phyloP scores from a whole-genome alignment of 2,329 filamentous ascomycete genomes.

The Aschersonia sp. region DNA sequence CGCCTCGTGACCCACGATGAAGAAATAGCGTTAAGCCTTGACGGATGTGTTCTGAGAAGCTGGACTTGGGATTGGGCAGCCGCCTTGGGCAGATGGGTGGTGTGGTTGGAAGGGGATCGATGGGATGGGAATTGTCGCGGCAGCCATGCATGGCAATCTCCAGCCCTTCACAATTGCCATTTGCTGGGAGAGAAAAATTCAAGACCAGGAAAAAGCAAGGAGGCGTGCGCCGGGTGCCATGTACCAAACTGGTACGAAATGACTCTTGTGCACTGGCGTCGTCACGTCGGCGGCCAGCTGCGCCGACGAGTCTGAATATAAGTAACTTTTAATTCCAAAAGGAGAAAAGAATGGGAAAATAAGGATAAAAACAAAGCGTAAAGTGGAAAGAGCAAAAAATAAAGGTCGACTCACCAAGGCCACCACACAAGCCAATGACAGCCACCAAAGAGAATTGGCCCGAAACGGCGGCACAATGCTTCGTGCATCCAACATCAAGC shows the following conservation, averaged over 20 bases:
- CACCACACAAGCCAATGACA: not conserved
- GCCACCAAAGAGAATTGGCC: not conserved
- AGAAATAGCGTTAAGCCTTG: too few species aligned
- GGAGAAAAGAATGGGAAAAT: not conserved
- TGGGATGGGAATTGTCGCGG: not conserved
- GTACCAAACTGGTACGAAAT: not conserved
- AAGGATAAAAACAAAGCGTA: not conserved
- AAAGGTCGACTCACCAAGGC: not conserved
- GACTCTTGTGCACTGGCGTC: not conserved
- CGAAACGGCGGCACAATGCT: conserved; percentile 1
- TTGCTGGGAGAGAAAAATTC: not conserved
- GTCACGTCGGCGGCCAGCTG: not conserved
- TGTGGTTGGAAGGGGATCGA: not conserved
- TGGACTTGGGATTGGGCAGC: too few species aligned
- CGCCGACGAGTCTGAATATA: too few species aligned
- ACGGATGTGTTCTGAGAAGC: too few species aligned
- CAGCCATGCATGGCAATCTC: not conserved
- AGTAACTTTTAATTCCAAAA: not conserved
- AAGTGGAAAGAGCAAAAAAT: not conserved
- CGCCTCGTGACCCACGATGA: not conserved
- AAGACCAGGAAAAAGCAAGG: not conserved
- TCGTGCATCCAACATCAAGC: not conserved
- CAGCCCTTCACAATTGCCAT: not conserved
- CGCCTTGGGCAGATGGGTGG: not conserved
- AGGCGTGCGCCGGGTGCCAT: not conserved